phyloP scores from a whole-genome alignment of 805 yeast genomes.

The Metschnikowia henanensis region DNA sequence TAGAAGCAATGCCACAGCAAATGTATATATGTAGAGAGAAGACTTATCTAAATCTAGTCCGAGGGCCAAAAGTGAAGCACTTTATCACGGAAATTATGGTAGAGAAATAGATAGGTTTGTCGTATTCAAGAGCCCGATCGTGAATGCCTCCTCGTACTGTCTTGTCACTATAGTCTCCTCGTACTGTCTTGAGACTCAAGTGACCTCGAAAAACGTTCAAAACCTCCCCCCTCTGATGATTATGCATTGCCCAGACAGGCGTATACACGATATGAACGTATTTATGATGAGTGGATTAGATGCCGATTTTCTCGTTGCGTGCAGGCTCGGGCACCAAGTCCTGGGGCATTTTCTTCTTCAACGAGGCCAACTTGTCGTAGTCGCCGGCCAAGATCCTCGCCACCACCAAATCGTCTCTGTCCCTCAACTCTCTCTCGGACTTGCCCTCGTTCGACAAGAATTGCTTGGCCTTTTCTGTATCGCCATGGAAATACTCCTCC shows the following conservation, averaged over 20 bases:
- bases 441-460: conserved; percentile 54
- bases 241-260: not conserved
- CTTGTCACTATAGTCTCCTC: too few species aligned
- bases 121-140: too few species aligned
- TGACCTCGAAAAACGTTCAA: not conserved
- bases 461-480: conserved; percentile 49
- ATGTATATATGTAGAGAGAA: too few species aligned
- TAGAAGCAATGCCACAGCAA: too few species aligned
- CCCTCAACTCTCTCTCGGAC: conserved; percentile 55
- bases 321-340: conserved; percentile 40
- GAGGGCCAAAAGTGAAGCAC: too few species aligned
- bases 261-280: not conserved
- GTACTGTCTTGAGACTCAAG: too few species aligned
- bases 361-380: conserved; percentile 67
- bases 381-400: conserved; percentile 84
- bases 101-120: too few species aligned
- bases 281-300: conserved; percentile 19
- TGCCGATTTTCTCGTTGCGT: conserved; percentile 32
- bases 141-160: too few species aligned
- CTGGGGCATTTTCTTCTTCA: conserved; percentile 49
- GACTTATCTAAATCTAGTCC: too few species aligned
- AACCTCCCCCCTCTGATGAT: not conserved
- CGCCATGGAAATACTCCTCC: conserved; percentile 60
- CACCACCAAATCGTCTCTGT: conserved; percentile 74
- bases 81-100: too few species aligned